Evolutionary conservation across 345 rosid species (phyloP), one percentile per base, ranked within the genome.

Genomic region (Acer saccharum): DNA sequence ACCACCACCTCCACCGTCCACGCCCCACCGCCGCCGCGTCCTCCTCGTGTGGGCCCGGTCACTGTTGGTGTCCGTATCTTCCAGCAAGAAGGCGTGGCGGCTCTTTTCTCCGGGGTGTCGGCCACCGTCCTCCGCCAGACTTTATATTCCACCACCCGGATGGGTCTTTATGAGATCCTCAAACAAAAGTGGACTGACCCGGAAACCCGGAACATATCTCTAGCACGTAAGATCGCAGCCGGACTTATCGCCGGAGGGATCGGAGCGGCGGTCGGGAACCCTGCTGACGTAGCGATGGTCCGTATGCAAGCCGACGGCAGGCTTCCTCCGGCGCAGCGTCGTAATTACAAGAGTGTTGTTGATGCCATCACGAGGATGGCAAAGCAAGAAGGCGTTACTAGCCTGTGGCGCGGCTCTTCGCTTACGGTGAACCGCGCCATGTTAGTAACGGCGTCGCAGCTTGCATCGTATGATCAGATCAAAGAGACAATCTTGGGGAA

Each of bases 261-360:
- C 35, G 98, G 98, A 2, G 97, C 97, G 0, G 89, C 92, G 4
- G 93, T 92, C 1, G 98, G 98, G 13, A 94, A 94, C 61, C 98
- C 98, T 0, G 97, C 98, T 0, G 98, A 94, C 58, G 93, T 94
- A n/a, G 93, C 97, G 0, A 92, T 92, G 97, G 98, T 94, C 43
- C 85, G 98, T 7, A 94, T 94, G 97, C 98, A 94, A 78, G 97
- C 95, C 6, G 98, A 94, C 69, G 98, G 97, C 0, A 90, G 97
- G 18, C 90, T 94, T 35, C 97, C 98, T 0, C 32, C 70, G 9
- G 69, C 78, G 1, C 79, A 94, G 17, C 84, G 98, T 57, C 91
- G 97, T 29, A 94, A 92, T 79, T 94, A 94, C 90, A 86, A 85
- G 60, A 89, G 93, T 86, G 98, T 89, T 6, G 67, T 82, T 16